Evolutionary conservation across 495 filamentous ascomycete species (phyloP), one percentile per base, ranked within the genome.

Genomic region (Extremus antarcticus): DNA sequence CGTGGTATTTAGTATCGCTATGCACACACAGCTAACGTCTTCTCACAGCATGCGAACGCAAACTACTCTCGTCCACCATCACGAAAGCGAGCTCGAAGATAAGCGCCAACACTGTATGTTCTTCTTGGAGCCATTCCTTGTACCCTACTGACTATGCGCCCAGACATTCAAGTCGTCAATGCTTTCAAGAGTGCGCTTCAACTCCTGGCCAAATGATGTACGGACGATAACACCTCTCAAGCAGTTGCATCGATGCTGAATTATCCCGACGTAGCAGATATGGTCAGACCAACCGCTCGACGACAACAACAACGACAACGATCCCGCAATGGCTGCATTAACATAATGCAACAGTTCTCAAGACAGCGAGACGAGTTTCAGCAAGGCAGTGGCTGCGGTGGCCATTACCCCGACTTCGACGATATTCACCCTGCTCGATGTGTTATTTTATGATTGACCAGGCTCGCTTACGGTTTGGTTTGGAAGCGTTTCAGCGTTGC

Each of bases 31-130:
- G 25, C 47, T 63, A 20, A 58, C 52, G 22, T 29, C 4, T 7
- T 10, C 13, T 15, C 9, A 38, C 17, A 62, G 63, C 11, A 54
- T 65, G 21, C 61, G 59, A 39, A 65, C 63, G n/a, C 63, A 59
- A 24, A 59, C 50, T 47, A 40, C 54, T 1, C 48, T 54, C 20
- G 60, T 65, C 16, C 53, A 59, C 43, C 54, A 59, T 40, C 41
- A 55, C 17, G 63, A 65, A 45, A 38, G 51, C 11, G 51, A 56
- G 40, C 56, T 65, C 38, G 63, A 63, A 46, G 8, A 55, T 32
- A 65, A 59, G 43, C 47, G 63, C 11, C 25, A 45, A 16, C 63
- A 65, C 41, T 65, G 63, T 63, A 54, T 10, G 63, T 56, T 0
- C 25, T 13, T 8, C 22, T 17, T 11, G 3, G 1, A 16, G 4